phyloP scores from a whole-genome alignment of 2,329 filamentous ascomycete species.

The Fusarium sp. region DNA sequence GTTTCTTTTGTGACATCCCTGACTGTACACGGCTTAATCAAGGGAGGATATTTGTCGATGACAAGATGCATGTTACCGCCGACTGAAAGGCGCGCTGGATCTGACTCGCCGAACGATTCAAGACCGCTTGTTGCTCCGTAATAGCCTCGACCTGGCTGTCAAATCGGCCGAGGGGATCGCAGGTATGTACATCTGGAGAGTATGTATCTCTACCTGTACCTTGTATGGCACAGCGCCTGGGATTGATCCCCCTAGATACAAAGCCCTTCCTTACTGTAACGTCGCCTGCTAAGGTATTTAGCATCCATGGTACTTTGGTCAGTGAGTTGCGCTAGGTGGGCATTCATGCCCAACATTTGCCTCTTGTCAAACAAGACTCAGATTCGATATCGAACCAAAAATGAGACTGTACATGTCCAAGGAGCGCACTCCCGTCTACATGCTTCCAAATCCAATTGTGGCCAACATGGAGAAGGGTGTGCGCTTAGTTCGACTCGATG shows the following conservation, averaged over 20 bases:
- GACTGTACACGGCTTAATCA: not conserved
- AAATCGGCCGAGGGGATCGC: conserved; percentile 37
- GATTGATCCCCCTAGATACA: conserved; percentile 9
- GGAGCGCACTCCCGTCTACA: not conserved
- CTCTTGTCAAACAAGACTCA: conserved; percentile 13
- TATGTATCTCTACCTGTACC: conserved; percentile 13
- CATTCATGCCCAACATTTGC: conserved; percentile 38
- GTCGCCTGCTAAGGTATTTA: conserved; percentile 31
- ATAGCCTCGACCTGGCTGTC: conserved; percentile 23
- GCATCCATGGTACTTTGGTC: conserved; percentile 25
- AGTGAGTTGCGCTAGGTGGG: conserved; percentile 15
- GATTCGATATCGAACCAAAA: conserved; percentile 9
- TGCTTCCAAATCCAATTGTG: not conserved
- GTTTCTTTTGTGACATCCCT: not conserved
- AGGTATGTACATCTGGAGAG: conserved; percentile 7
- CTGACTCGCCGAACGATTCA: conserved; percentile 37
- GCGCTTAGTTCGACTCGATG: not conserved
- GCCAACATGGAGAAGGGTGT: not conserved
- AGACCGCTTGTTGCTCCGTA: conserved; percentile 11
- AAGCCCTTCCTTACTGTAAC: conserved; percentile 15
- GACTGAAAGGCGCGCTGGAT: conserved; percentile 42
- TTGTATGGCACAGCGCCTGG: conserved; percentile 3
- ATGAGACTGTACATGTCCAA: not conserved
- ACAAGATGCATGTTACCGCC: conserved; percentile 10
- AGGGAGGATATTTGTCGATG: not conserved